These are phyloP conservation scores for Euphorbia peplus DNA, from an alignment of 345 rosid genomes.

Conservation along the genomic window DNA sequence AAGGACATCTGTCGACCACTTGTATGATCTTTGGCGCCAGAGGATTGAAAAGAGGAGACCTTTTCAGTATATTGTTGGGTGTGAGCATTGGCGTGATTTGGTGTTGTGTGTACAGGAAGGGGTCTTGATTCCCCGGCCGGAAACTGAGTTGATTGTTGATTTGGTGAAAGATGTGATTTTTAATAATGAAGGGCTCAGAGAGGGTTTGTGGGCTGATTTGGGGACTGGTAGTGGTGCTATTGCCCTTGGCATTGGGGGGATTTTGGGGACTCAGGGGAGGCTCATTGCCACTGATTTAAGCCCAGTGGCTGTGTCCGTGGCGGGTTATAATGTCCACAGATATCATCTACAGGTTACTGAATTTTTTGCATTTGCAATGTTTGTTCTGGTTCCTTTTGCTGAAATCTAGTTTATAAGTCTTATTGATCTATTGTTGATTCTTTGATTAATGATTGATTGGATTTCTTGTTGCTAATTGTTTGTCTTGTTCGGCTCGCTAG, in stretches of 20 bases:
- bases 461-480: background rate
- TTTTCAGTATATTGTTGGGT: slow-evolving; percentile 85
- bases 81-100: slow-evolving; percentile 91
- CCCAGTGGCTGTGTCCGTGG: slow-evolving; percentile 56
- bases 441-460: background rate
- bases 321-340: slow-evolving; percentile 61
- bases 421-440: background rate
- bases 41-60: slow-evolving; percentile 84
- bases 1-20: slow-evolving; percentile 50
- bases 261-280: slow-evolving; percentile 40
- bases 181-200: slow-evolving; percentile 27
- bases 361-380: background rate
- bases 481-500: too few relatives aligned
- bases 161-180: slow-evolving; percentile 46
- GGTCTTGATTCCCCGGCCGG: slow-evolving; percentile 88
- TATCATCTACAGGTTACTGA: slow-evolving; percentile 59
- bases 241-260: slow-evolving; percentile 66
- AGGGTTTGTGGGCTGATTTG: slow-evolving; percentile 79
- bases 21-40: slow-evolving; percentile 67
- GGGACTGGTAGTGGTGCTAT: slow-evolving; percentile 93
- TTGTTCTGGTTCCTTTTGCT: background rate
- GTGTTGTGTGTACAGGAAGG: slow-evolving; percentile 87
- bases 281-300: slow-evolving; percentile 81
- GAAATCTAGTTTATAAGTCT: background rate
- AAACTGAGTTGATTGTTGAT: slow-evolving; percentile 77